These are phyloP conservation scores for Acacia pycnantha DNA, from an alignment of 331 rosid genomes.

Conservation along the genomic window DNA sequence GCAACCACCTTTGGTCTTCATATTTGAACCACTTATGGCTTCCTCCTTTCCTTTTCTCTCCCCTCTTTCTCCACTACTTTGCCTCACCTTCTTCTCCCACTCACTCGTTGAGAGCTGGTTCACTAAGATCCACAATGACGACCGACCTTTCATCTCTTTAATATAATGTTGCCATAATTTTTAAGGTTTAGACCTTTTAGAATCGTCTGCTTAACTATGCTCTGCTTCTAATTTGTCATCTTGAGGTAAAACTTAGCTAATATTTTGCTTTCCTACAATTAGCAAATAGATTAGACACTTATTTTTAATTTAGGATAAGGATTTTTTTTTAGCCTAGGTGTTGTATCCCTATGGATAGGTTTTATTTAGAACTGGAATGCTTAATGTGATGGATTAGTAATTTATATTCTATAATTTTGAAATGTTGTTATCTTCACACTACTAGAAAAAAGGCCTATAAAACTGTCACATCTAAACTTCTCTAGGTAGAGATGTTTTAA, in stretches of 20 bases:
- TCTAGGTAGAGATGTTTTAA: no score
- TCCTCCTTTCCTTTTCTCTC: neutral
- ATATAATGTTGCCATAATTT: conserved; percentile 13
- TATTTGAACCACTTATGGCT: neutral
- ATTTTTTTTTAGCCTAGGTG: no score
- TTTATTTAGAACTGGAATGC: no score
- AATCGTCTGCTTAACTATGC: conserved; percentile 11
- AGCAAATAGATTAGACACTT: no score
- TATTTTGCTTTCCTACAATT: no score
- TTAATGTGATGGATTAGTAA: no score
- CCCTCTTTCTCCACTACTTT: neutral
- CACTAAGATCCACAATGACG: neutral
- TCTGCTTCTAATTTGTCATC: conserved; percentile 22
- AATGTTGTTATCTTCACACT: no score
- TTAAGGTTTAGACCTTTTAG: conserved; percentile 5
- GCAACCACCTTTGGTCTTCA: neutral
- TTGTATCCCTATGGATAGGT: no score
- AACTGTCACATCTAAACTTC: no score
- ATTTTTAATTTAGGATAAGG: no score
- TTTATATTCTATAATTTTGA: no score
- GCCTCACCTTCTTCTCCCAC: neutral
- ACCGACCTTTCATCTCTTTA: neutral
- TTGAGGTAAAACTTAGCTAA: neutral
- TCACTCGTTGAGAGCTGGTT: neutral
- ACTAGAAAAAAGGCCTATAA: no score